phyloP scores from a whole-genome alignment of 2,329 filamentous ascomycete genomes.

The Cladophialophora immunda region DNA sequence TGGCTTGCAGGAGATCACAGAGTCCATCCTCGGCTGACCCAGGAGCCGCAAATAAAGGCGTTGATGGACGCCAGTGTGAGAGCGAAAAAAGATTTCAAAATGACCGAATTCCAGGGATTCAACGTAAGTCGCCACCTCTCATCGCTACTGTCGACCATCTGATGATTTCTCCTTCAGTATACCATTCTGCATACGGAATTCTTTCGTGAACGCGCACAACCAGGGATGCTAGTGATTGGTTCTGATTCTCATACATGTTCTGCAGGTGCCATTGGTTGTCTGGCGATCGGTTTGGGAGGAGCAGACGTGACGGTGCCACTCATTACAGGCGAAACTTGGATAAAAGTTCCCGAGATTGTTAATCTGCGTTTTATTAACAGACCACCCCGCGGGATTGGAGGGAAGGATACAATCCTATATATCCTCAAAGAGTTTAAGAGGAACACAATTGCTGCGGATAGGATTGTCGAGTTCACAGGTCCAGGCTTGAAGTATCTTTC shows the following conservation, averaged over 20 bases:
- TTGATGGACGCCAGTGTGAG: no score
- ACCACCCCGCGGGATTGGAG: conserved; percentile 50
- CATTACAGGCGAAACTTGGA: conserved; percentile 59
- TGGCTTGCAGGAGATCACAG: conserved; percentile 61
- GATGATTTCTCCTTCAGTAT: no score
- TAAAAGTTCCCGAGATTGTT: conserved; percentile 55
- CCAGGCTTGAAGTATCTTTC: conserved; percentile 51
- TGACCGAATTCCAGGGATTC: no score
- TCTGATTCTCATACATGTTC: conserved; percentile 59
- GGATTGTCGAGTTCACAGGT: conserved; percentile 57
- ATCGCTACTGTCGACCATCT: no score
- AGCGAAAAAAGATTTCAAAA: no score
- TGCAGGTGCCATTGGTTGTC: conserved; percentile 50
- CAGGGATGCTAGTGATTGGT: conserved; percentile 55
- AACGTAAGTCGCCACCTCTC: no score
- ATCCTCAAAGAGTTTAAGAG: conserved; percentile 55
- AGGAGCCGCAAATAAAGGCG: no score
- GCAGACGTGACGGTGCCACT: conserved; percentile 57
- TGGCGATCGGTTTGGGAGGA: conserved; percentile 56
- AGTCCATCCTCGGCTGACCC: no score
- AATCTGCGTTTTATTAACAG: conserved; percentile 51
- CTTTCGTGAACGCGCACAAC: conserved; percentile 54
- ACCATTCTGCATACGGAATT: conserved; percentile 61
- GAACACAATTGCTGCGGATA: conserved; percentile 56
- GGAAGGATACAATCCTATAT: conserved; percentile 58